These are phyloP conservation scores for Colletotrichum chrysophilum DNA, from an alignment of 2,329 filamentous ascomycete species.

Conservation along the genomic window DNA sequence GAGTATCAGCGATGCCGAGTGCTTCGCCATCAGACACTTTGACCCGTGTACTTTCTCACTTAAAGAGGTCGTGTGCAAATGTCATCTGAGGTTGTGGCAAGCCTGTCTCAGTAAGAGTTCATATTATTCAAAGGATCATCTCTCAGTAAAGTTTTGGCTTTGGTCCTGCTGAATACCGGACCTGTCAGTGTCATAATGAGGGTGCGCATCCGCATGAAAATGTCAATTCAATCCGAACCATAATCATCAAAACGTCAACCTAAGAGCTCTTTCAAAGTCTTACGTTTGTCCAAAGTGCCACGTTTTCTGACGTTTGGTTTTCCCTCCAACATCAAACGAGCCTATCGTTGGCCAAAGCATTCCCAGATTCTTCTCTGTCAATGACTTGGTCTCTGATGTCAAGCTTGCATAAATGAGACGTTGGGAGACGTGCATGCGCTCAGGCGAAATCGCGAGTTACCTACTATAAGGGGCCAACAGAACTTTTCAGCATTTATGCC, in stretches of 20 bases:
- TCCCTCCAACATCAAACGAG: background rate
- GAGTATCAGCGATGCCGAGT: background rate
- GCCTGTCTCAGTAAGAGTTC: background rate
- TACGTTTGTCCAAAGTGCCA: background rate
- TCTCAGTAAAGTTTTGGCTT: background rate
- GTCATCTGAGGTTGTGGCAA: background rate
- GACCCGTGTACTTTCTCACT: fast-evolving
- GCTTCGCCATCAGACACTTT: background rate
- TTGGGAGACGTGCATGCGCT: background rate
- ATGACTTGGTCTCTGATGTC: background rate
- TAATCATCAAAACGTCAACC: background rate
- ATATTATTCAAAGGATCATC: background rate
- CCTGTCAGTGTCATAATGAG: background rate
- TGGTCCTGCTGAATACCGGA: background rate
- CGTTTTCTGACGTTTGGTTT: background rate
- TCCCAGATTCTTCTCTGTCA: background rate
- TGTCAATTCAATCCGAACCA: background rate
- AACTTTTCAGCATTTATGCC: background rate
- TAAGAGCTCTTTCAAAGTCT: background rate
- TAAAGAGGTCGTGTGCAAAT: background rate
- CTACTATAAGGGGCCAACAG: background rate
- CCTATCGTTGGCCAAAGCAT: background rate
- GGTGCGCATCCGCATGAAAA: background rate
- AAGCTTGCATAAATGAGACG: background rate
- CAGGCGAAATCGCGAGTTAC: background rate